Evolutionary conservation across 148 eudicot genomes (phyloP).

Genomic region (Heliosperma pusillum): DNA sequence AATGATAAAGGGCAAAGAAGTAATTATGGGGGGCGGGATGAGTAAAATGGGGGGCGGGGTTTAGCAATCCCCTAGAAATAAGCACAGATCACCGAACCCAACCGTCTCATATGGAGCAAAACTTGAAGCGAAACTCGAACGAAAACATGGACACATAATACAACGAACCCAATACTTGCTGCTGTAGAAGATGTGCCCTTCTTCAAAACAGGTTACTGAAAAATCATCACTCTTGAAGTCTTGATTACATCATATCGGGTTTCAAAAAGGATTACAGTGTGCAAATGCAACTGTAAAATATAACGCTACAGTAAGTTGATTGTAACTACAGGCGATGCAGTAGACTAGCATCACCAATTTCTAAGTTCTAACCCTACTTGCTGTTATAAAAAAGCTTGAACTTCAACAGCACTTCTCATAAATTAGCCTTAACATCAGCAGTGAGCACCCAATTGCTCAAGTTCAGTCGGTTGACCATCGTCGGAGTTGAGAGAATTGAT

Average conservation of each 20-base stretch:
- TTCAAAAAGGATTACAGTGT: background rate
- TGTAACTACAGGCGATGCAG: background rate
- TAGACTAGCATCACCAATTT: background rate
- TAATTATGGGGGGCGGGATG: no score
- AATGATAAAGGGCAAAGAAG: no score
- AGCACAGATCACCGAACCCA: no score
- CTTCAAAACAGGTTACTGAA: background rate
- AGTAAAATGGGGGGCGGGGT: no score
- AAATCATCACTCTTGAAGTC: background rate
- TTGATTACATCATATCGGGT: background rate
- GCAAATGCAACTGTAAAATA: background rate
- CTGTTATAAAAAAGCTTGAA: background rate
- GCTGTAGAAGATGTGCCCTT: no score
- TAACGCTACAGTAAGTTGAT: background rate
- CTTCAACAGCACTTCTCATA: background rate
- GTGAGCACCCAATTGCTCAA: background rate
- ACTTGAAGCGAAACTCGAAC: no score
- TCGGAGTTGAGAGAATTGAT: background rate
- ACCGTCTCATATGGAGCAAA: no score
- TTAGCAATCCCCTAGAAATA: no score
- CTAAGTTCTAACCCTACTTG: background rate
- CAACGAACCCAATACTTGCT: no score
- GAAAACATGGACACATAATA: no score
- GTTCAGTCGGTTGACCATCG: background rate
- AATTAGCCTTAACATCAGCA: background rate